Conservation (phyloP, 2,329 filamentous ascomycete species). For the Clonostachys solani region DNA sequence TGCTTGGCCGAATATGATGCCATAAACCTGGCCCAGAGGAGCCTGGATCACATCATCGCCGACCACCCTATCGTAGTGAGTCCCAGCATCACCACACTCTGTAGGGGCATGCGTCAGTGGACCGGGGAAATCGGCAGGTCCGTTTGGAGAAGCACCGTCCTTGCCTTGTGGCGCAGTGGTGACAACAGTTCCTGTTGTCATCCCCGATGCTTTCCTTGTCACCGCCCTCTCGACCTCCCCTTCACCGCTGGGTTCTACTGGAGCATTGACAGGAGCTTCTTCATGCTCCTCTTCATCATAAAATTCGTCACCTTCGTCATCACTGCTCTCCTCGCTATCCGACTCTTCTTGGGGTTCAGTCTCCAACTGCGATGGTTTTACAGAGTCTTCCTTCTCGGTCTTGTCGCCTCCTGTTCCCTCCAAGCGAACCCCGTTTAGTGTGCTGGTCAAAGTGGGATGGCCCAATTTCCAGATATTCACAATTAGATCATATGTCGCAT, state of each 20-base stretch:
- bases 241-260: constrained; percentile 33
- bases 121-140: constrained; percentile 71
- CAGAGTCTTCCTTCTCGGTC: constrained; percentile 72
- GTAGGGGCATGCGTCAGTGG: constrained; percentile 79
- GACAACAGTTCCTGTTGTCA: constrained; percentile 30
- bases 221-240: constrained; percentile 58
- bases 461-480: constrained; percentile 98
- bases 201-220: constrained; percentile 68
- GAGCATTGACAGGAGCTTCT: constrained; percentile 60
- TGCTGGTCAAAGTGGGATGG: constrained; percentile 87
- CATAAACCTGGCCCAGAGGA: constrained; percentile 88
- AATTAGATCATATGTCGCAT: constrained; percentile 94
- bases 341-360: constrained; percentile 10
- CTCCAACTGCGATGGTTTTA: background rate
- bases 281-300: constrained; percentile 79
- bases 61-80: constrained; percentile 80
- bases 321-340: constrained; percentile 43
- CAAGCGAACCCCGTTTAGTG: constrained; percentile 80
- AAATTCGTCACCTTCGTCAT: constrained; percentile 67
- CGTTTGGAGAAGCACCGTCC: constrained; percentile 18
- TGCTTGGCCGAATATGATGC: constrained; percentile 76
- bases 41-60: constrained; percentile 85
- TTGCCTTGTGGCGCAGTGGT: constrained; percentile 7
- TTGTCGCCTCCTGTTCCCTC: constrained; percentile 84
- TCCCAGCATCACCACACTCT: constrained; percentile 73